Conservation (phyloP, 176 grass and related monocot genomes). For the Musa schizocarpa region DNA sequence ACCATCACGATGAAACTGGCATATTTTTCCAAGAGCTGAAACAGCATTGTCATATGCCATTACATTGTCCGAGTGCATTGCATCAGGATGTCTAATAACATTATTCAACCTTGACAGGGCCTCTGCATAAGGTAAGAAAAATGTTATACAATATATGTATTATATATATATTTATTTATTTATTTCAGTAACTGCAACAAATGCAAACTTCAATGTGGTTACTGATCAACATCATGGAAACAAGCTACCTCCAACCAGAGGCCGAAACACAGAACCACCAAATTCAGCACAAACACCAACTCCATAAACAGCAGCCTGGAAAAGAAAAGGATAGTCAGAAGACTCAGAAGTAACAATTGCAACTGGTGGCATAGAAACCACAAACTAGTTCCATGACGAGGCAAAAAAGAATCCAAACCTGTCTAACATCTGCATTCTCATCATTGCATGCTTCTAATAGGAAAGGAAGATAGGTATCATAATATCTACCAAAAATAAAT, state of each 20-base stretch:
- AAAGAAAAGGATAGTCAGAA: not conserved
- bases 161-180: not conserved
- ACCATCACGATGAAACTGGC: conserved; percentile 65
- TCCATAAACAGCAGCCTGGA: conserved; percentile 95
- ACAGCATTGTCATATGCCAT: conserved; percentile 99
- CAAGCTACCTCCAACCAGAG: conserved; percentile 81
- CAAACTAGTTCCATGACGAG: not conserved
- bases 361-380: too few relatives aligned
- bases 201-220: not conserved
- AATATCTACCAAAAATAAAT: conserved; percentile 45
- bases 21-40: conserved; percentile 93
- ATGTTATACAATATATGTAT: not conserved
- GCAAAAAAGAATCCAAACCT: conserved; percentile 34
- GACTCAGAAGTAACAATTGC: conserved; percentile 1
- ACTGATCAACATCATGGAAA: not conserved
- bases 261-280: conserved; percentile 69
- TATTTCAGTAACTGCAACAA: not conserved
- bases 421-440: conserved; percentile 81
- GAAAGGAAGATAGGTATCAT: conserved; percentile 95
- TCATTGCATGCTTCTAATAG: conserved; percentile 91
- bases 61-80: conserved; percentile 56
- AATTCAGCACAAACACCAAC: conserved; percentile 96
- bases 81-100: conserved; percentile 75
- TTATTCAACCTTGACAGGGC: conserved; percentile 87
- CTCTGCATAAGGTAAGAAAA: conserved; percentile 38